Evolutionary conservation across 768 basidiomycete species (phyloP).

Genomic region (Auricularia sp.): DNA sequence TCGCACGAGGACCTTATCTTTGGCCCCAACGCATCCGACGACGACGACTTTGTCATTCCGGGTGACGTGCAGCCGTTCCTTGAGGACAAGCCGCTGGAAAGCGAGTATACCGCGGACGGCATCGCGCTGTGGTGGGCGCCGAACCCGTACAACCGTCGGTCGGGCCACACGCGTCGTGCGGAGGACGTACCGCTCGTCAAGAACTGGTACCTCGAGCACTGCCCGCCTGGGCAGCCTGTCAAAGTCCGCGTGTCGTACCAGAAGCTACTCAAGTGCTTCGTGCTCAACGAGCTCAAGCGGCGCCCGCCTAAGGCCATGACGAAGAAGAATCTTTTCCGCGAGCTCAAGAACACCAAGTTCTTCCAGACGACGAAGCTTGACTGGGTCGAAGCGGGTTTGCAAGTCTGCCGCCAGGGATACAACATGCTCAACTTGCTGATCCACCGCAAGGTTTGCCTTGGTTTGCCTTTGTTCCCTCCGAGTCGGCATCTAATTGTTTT

Average conservation of each 20-base stretch:
- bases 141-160: slow-evolving; percentile 87
- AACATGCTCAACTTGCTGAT: slow-evolving; percentile 99
- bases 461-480: too few species aligned
- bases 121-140: slow-evolving; percentile 99
- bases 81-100: slow-evolving; percentile 67
- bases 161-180: slow-evolving; percentile 85
- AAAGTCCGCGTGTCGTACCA: slow-evolving; percentile 99
- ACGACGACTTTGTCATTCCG: slow-evolving; percentile 81
- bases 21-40: slow-evolving; percentile 74
- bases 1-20: slow-evolving; percentile 91
- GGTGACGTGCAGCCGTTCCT: slow-evolving; percentile 73
- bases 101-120: slow-evolving; percentile 87
- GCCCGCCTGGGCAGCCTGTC: slow-evolving; percentile 89
- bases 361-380: slow-evolving; percentile 97
- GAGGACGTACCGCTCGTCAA: slow-evolving; percentile 95
- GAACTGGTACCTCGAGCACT: slow-evolving; percentile 98
- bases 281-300: slow-evolving; percentile 86
- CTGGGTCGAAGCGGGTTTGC: slow-evolving; percentile 98
- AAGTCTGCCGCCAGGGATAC: slow-evolving; percentile 97
- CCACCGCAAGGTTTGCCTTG: slow-evolving; percentile 89
- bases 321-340: slow-evolving; percentile 94
- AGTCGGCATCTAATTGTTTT: slow-evolving; percentile 4
- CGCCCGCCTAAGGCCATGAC: slow-evolving; percentile 92
- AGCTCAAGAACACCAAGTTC: slow-evolving; percentile 97
- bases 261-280: slow-evolving; percentile 91